phyloP scores from a whole-genome alignment of 225 moss, liverwort and hornwort genomes.

The Takakia lepidozioides region DNA sequence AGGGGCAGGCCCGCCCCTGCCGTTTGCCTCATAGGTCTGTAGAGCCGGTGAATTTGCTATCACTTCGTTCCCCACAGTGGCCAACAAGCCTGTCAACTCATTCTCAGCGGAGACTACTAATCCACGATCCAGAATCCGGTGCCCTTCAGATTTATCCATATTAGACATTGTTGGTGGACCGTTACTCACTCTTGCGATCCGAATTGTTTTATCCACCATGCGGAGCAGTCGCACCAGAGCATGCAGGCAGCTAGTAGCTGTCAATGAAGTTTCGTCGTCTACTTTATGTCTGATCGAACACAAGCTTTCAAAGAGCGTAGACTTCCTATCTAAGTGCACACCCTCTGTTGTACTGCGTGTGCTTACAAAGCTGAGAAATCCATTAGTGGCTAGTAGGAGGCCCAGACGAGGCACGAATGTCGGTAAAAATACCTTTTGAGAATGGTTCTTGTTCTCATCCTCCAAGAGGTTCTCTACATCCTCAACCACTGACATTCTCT shows the following conservation, averaged over 20 bases:
- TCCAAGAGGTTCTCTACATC: too few relatives aligned
- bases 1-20: slow-evolving; percentile 89
- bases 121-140: slow-evolving; percentile 46
- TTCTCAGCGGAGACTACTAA: slow-evolving; percentile 36
- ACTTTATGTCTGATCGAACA: slow-evolving; percentile 26
- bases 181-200: slow-evolving; percentile 35
- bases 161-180: slow-evolving; percentile 9
- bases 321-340: too few relatives aligned
- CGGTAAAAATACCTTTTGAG: slow-evolving; percentile 63
- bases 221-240: slow-evolving; percentile 51
- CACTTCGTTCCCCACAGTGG: slow-evolving; percentile 40
- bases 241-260: slow-evolving; percentile 54
- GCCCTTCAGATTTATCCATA: slow-evolving; percentile 27
- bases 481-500: slow-evolving; percentile 41
- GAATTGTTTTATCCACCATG: slow-evolving; percentile 62
- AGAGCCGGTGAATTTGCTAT: slow-evolving; percentile 24
- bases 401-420: slow-evolving; percentile 85
- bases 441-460: slow-evolving; percentile 12
- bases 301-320: slow-evolving; percentile 41
- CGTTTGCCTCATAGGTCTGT: slow-evolving; percentile 43
- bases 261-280: slow-evolving; percentile 54
- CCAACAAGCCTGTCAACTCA: slow-evolving; percentile 38
- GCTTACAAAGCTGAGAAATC: slow-evolving; percentile 24
- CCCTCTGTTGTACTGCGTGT: slow-evolving; percentile 1
- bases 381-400: slow-evolving; percentile 58